Evolutionary conservation across 352 stramenopile genomes (phyloP), one percentile per base, ranked within the genome.

Genomic region (Globisporangium iwayamae): DNA sequence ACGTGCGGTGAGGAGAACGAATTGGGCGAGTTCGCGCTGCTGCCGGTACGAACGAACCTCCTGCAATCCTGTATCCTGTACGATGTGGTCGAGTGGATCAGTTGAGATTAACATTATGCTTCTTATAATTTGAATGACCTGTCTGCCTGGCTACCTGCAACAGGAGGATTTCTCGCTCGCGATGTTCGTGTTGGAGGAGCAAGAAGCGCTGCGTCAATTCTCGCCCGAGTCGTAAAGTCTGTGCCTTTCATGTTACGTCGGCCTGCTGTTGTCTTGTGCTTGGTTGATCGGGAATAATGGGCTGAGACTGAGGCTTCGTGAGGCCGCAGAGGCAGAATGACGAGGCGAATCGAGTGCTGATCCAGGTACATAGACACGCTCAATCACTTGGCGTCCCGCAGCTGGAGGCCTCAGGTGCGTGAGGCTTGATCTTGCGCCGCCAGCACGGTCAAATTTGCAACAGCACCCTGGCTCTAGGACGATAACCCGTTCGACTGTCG

Each of bases 1-100:
- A 71, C 79, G 38, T 91, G 80, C 32, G 83, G 83, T 7, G 83
- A 95, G 78, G 86, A 93, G 60, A 95, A 91, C 53, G 83, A 93
- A 16, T 65, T 91, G 8, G 84, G 83, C n/a, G 83, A 93, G 20
- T 87, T 90, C 38, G 74, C 71, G 47, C 65, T 94, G 47, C 67
- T 78, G 20, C 74, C 74, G 59, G 83, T 90, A 76, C 51, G 78
- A 67, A 60, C 60, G 47, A 46, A n/a, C 7, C 39, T 1, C 41
- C 7, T 6, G 22, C 41, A 41, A 41, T 25, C 22, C 22, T 28
- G 36, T 11, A 11, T 41, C 11, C 36, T 41, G 7, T 46, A 6
- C 13, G 39, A n/a, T 14, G 16, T 14, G 39, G 16, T 16, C 18
- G n/a, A 22, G 38, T 16, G 10, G 38, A 45, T 45, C 8, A 16